Evolutionary conservation across 805 yeast species (phyloP).

Genomic region (Candida coleopterorum): DNA sequence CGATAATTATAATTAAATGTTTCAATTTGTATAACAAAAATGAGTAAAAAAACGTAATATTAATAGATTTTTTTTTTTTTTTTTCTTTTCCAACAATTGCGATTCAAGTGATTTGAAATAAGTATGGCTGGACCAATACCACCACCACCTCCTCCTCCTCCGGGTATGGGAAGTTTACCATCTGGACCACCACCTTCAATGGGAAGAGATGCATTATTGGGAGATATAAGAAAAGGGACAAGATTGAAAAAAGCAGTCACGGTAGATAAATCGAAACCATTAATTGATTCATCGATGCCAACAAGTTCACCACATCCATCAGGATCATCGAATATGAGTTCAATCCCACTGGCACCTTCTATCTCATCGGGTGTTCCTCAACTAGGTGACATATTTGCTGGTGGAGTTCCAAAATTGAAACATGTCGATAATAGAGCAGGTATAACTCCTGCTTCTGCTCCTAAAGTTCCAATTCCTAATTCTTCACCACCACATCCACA

Average conservation of each 20-base stretch:
- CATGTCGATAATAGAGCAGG: slow-evolving; percentile 34
- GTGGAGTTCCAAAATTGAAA: slow-evolving; percentile 72
- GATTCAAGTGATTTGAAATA: too few relatives aligned
- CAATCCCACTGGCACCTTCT: slow-evolving; percentile 8
- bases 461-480: slow-evolving; percentile 25
- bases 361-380: slow-evolving; percentile 40
- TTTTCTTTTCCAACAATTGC: slow-evolving; percentile 4
- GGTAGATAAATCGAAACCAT: slow-evolving; percentile 48
- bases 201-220: slow-evolving; percentile 52
- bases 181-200: slow-evolving; percentile 20
- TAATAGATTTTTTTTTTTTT: too few relatives aligned
- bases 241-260: slow-evolving; percentile 39
- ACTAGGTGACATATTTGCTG: slow-evolving; percentile 68
- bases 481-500: neutral
- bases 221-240: slow-evolving; percentile 70
- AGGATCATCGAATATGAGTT: slow-evolving; percentile 7
- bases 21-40: too few relatives aligned
- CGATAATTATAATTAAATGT: too few relatives aligned
- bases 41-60: too few relatives aligned
- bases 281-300: slow-evolving; percentile 49
- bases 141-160: slow-evolving; percentile 26
- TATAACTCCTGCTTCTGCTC: slow-evolving; percentile 34
- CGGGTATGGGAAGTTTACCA: slow-evolving; percentile 18
- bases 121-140: slow-evolving; percentile 14
- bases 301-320: slow-evolving; percentile 15